Conservation (phyloP, 1,284 basidiomycete genomes). For the Meripilus lineatus region DNA sequence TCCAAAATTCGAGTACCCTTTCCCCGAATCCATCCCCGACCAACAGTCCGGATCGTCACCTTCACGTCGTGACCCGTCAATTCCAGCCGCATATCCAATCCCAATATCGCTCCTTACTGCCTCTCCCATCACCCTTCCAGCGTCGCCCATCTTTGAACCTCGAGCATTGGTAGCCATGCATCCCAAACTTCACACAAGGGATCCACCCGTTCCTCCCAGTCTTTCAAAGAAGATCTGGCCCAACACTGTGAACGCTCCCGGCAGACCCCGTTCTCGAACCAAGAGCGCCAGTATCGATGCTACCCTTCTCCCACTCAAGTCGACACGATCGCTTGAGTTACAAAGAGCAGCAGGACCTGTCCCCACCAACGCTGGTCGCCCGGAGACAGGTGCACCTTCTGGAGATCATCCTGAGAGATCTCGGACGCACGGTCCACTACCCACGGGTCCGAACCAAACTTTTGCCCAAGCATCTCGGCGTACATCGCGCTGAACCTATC, state of each 20-base stretch:
- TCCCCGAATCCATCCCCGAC: conserved; percentile 17
- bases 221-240: conserved; percentile 23
- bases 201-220: conserved; percentile 26
- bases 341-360: too few relatives aligned
- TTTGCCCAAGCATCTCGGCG: too few relatives aligned
- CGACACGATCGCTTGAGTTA: too few relatives aligned
- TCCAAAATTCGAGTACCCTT: conserved; percentile 32
- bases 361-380: too few relatives aligned
- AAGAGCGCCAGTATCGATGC: background rate
- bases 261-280: background rate
- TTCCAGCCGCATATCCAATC: conserved; percentile 8
- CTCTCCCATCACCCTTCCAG: conserved; percentile 5
- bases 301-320: background rate
- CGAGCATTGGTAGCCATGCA: conserved; percentile 21
- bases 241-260: background rate
- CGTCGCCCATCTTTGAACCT: conserved; percentile 4
- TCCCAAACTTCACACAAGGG: conserved; percentile 18
- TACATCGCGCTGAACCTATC: too few relatives aligned
- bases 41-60: too few relatives aligned
- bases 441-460: too few relatives aligned
- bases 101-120: conserved; percentile 4
- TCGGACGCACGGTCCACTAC: too few relatives aligned
- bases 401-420: too few relatives aligned
- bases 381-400: too few relatives aligned
- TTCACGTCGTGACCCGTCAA: too few relatives aligned